Evolutionary conservation across 345 rosid species (phyloP).

Genomic region (Brassica rapa): DNA sequence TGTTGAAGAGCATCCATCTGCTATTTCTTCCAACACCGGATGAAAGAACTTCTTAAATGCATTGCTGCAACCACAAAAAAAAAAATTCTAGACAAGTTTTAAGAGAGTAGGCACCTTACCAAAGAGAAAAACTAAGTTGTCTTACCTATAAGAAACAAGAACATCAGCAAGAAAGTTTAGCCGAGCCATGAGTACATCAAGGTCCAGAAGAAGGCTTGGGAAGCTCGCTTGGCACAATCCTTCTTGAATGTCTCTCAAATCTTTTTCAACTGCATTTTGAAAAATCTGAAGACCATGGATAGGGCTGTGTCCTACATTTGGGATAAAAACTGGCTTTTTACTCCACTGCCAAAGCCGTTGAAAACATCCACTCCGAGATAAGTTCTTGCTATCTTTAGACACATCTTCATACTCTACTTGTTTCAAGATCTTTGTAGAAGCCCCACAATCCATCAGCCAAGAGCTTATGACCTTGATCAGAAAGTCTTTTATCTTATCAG

Average conservation of each 20-base stretch:
- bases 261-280: conserved; percentile 61
- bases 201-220: conserved; percentile 41
- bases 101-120: not conserved
- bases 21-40: conserved; percentile 48
- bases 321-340: conserved; percentile 26
- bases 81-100: not conserved
- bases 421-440: conserved; percentile 25
- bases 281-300: conserved; percentile 51
- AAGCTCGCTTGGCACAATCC: conserved; percentile 44
- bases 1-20: conserved; percentile 27
- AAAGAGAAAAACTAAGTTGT: not conserved
- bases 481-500: conserved; percentile 31
- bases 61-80: conserved; percentile 46
- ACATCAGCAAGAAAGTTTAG: conserved; percentile 69
- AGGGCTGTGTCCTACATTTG: conserved; percentile 39
- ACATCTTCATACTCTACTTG: conserved; percentile 31
- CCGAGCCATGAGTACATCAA: conserved; percentile 44
- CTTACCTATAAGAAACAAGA: conserved; percentile 71
- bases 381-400: conserved; percentile 29
- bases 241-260: conserved; percentile 56
- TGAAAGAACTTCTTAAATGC: conserved; percentile 59
- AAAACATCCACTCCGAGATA: conserved; percentile 32
- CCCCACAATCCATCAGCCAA: conserved; percentile 45
- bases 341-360: conserved; percentile 42
- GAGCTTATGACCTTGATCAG: conserved; percentile 58